Conservation (phyloP, 257 asterid genomes). For the Gentiana dahurica region DNA sequence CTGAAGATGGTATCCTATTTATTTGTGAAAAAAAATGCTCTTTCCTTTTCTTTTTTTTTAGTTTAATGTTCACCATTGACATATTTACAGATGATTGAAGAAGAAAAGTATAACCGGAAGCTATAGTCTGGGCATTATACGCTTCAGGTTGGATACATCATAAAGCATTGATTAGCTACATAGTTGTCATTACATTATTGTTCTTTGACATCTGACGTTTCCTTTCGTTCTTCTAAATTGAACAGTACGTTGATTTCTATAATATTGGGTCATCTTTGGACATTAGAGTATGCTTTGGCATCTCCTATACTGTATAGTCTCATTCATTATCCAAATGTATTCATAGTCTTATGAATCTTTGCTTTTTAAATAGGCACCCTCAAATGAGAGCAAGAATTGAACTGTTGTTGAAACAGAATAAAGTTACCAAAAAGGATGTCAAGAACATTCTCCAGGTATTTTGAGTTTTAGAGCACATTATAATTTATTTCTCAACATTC, state of each 20-base stretch:
- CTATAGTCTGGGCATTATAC: constrained; percentile 89
- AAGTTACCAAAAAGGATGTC: constrained; percentile 73
- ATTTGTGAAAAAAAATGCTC: background rate
- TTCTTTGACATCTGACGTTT: constrained; percentile 1
- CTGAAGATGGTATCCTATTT: constrained; percentile 43
- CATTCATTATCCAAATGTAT: constrained; percentile 6
- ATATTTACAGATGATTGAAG: constrained; percentile 77
- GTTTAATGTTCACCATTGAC: constrained; percentile 4
- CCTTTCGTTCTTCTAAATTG: background rate
- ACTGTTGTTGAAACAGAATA: constrained; percentile 76
- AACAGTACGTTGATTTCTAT: constrained; percentile 74
- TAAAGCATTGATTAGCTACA: too few relatives aligned
- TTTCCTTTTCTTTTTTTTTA: background rate
- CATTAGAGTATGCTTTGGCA: constrained; percentile 72
- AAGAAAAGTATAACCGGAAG: constrained; percentile 73
- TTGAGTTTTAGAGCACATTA: background rate
- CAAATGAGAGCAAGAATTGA: constrained; percentile 87
- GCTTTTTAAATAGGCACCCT: constrained; percentile 45
- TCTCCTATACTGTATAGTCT: constrained; percentile 7
- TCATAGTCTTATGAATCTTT: constrained; percentile 6
- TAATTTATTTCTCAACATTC: too few relatives aligned
- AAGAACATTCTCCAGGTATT: constrained; percentile 79
- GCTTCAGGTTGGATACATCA: constrained; percentile 49
- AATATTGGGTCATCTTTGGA: constrained; percentile 95
- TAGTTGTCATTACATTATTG: background rate